Base-by-base conservation (phyloP, 2,329 filamentous ascomycete genomes). In the Penicillium italicum region DNA sequence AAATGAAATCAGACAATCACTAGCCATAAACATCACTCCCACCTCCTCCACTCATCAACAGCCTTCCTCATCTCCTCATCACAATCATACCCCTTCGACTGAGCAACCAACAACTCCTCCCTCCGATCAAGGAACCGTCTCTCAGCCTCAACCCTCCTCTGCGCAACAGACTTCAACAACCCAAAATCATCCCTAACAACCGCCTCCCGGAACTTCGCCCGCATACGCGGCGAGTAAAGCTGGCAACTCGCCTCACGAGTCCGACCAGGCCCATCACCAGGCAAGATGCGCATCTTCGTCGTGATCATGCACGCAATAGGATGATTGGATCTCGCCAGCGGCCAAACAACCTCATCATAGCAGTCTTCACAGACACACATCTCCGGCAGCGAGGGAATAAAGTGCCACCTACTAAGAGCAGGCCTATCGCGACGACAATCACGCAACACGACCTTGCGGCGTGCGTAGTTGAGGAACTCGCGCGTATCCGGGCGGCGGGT, bases 281-380 rank as follows among this genome's bases (percentile, higher is more conserved):
- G 78, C 5, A 88, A 72, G 12, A 80, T 78, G 60, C 85, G 82
- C 24, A 84, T 79, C 14, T 82, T 79, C 53, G 81, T 79, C 59
- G 83, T 85, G 63, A 94, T 89, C 61, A 86, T 83, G 18, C 81
- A 76, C 10, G 88, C 85, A 24, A 92, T 77, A 0, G 81, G 75
- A 38, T 74, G 76, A 37, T 80, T 74, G 4, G 80, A 76, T 30
- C 80, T 77, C 1, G 86, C 74, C 48, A 85, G 77, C 0, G 91
- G 91, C 72, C 82, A 84, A n/a, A 96, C 84, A 0, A 90, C 82
- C 22, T 90, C 85, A 16, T 90, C 83, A 69, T 89, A 96, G 72
- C 92, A 97, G 72, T 93, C 90, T 61, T 89, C 85, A 72, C 92
- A 97, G 4, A 96, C 87, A 0, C 88, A 91, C 65, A 96, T 85